Evolutionary conservation across 2,329 filamentous ascomycete species (phyloP).

Genomic region (Cordyceps cicadae): DNA sequence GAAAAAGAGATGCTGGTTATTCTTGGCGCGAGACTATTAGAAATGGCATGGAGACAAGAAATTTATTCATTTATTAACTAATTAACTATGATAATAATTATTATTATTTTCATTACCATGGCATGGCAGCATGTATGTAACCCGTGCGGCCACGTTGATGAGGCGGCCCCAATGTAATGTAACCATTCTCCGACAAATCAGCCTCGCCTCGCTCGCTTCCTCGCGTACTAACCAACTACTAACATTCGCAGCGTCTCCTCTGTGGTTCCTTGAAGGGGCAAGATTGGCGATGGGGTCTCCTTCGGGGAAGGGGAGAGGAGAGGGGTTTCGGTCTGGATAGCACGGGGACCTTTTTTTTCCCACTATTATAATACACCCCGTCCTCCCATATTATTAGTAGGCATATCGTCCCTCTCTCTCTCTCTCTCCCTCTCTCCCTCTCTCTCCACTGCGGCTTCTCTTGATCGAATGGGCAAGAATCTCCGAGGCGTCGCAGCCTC

Average conservation of each 20-base stretch:
- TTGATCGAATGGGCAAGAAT: constrained; percentile 1
- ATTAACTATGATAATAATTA: too few relatives aligned
- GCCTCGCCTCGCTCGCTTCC: neutral
- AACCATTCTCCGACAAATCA: neutral
- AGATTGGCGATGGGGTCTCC: neutral
- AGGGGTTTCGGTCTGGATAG: neutral
- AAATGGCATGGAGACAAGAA: neutral
- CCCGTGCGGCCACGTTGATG: neutral
- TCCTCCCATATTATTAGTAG: too few relatives aligned
- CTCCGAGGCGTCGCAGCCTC: neutral
- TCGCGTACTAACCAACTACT: too few relatives aligned
- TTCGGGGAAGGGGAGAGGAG: neutral
- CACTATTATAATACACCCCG: neutral
- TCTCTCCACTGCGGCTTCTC: neutral
- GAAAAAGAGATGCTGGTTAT: neutral
- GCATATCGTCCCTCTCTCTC: neutral
- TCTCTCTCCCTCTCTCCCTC: neutral
- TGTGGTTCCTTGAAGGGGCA: neutral
- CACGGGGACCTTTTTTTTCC: neutral
- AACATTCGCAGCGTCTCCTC: neutral
- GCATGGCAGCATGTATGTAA: too few relatives aligned
- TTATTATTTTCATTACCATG: neutral
- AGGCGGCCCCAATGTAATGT: neutral
- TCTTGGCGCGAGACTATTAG: neutral
- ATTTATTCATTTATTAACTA: neutral